phyloP scores from a whole-genome alignment of 495 filamentous ascomycete genomes.

The Xylaria intraflava region DNA sequence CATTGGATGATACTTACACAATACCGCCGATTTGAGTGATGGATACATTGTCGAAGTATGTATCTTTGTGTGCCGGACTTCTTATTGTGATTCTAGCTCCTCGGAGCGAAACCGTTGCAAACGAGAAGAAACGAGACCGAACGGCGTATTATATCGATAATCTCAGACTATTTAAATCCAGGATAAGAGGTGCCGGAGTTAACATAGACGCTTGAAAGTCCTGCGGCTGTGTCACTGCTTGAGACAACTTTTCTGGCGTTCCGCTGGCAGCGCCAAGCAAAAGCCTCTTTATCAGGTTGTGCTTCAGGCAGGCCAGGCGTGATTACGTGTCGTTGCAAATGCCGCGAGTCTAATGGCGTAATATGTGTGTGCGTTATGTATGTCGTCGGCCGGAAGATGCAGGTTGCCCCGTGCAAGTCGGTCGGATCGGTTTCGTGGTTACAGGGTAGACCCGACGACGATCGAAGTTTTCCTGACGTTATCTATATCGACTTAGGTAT shows the following conservation, averaged over 20 bases:
- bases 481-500: background rate
- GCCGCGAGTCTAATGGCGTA: background rate
- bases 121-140: background rate
- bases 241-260: background rate
- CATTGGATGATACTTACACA: conserved; percentile 18
- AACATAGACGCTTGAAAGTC: background rate
- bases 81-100: background rate
- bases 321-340: conserved; percentile 6
- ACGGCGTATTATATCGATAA: background rate
- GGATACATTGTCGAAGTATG: background rate
- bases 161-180: background rate
- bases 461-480: background rate
- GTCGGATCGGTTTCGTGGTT: background rate
- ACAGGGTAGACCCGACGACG: background rate
- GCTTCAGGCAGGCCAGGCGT: background rate
- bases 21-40: conserved; percentile 7
- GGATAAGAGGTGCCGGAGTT: background rate
- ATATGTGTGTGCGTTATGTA: too few species aligned
- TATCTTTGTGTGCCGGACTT: background rate
- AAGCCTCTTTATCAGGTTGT: background rate
- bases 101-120: background rate
- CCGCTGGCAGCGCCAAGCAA: conserved; percentile 1
- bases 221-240: background rate
- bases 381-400: background rate
- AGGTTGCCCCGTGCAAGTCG: background rate